phyloP scores from a whole-genome alignment of 2,329 filamentous ascomycete genomes.

The Fusarium guadeloupense region DNA sequence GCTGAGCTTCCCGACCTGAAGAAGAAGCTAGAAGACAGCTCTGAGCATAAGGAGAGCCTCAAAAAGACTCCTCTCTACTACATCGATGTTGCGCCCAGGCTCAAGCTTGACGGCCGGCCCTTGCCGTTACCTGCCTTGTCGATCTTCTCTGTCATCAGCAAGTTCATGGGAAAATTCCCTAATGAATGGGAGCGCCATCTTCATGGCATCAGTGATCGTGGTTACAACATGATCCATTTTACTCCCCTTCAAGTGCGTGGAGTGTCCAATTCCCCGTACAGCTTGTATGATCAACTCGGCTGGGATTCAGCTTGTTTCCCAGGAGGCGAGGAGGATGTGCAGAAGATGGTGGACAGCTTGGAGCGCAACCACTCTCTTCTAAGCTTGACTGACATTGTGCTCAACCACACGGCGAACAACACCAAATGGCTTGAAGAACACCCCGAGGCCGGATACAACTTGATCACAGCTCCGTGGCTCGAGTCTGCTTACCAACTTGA shows the following conservation, averaged over 20 bases:
- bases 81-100: conserved; percentile 87
- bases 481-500: conserved; percentile 71
- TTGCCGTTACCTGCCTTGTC: conserved; percentile 88
- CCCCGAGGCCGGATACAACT: conserved; percentile 94
- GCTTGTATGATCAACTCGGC: conserved; percentile 88
- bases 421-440: conserved; percentile 94
- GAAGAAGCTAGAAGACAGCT: conserved; percentile 39
- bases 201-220: conserved; percentile 84
- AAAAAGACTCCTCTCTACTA: conserved; percentile 84
- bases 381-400: conserved; percentile 93
- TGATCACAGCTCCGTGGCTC: conserved; percentile 85
- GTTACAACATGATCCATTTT: conserved; percentile 99
- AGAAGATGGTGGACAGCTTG: conserved; percentile 79
- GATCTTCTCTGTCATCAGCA: conserved; percentile 93
- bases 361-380: conserved; percentile 86
- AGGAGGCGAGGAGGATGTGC: conserved; percentile 82
- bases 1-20: conserved; percentile 79
- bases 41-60: conserved; percentile 53
- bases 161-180: conserved; percentile 96
- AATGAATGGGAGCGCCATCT: conserved; percentile 91
- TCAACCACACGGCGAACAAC: conserved; percentile 97
- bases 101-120: conserved; percentile 76
- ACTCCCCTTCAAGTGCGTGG: conserved; percentile 91
- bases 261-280: conserved; percentile 95
- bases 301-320: conserved; percentile 89